Percentiles rank a stretch among this genome's conserved stretches.
Evolutionary conservation across 176 grass and related monocot species (phyloP).

Genomic region (Cenchrus americanus): DNA sequence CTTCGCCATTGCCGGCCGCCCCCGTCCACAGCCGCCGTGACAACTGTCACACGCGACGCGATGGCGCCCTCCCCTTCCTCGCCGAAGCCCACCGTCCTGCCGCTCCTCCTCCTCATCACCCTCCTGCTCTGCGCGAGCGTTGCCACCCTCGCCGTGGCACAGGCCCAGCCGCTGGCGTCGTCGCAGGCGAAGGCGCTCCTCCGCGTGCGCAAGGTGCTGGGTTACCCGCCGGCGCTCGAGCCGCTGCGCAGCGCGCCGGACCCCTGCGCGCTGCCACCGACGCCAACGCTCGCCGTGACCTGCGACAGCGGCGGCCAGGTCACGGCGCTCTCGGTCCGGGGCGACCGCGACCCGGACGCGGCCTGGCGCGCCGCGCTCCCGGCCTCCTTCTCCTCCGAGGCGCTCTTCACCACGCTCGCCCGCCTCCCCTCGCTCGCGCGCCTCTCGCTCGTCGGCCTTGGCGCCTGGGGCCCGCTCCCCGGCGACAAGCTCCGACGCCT

Average conservation of each 20-base stretch:
- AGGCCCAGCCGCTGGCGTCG: conserved; percentile 58
- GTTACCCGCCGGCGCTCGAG: conserved; percentile 40
- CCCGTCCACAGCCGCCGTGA: neutral
- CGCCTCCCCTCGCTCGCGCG: conserved; percentile 47
- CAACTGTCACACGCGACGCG: neutral
- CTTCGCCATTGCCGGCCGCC: conserved; percentile 1
- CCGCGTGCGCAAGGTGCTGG: conserved; percentile 55
- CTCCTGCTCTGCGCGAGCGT: conserved; percentile 16
- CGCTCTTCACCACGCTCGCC: conserved; percentile 87
- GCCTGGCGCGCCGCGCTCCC: conserved; percentile 49
- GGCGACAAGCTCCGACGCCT: conserved; percentile 70
- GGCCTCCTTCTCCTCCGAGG: conserved; percentile 66
- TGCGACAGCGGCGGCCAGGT: conserved; percentile 62
- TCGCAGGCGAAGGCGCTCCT: conserved; percentile 78
- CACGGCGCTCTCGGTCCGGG: conserved; percentile 54
- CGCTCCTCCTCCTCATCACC: conserved; percentile 1
- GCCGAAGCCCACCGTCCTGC: neutral
- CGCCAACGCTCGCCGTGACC: conserved; percentile 47
- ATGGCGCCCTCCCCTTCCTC: conserved; percentile 14
- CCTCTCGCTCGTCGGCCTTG: conserved; percentile 68
- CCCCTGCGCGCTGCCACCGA: conserved; percentile 61
- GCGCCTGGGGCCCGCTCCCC: conserved; percentile 71
- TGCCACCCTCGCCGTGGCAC: conserved; percentile 16
- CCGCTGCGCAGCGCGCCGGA: conserved; percentile 25
- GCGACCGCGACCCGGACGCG: conserved; percentile 42